Conservation (phyloP, 345 rosid species). For the Sonneratia caseolaris region DNA sequence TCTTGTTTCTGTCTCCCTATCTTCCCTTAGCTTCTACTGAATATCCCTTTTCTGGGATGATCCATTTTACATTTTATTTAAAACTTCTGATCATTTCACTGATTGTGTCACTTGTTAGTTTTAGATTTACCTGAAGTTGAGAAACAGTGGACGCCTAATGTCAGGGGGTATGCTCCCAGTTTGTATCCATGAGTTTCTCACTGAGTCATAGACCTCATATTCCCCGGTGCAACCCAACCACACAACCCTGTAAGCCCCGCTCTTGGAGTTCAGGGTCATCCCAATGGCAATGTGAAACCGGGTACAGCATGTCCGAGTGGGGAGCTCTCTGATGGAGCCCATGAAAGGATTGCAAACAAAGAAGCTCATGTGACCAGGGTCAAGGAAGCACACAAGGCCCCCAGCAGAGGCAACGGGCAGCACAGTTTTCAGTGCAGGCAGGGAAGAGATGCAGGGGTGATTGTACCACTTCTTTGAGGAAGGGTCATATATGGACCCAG, state of each 20-base stretch:
- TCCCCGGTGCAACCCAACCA: constrained; percentile 94
- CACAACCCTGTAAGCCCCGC: constrained; percentile 61
- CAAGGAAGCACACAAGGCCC: constrained; percentile 91
- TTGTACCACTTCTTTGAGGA: constrained; percentile 79
- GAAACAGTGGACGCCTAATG: constrained; percentile 65
- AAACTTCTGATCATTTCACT: no score
- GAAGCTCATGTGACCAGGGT: constrained; percentile 78
- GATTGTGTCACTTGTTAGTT: not conserved
- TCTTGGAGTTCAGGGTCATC: constrained; percentile 62
- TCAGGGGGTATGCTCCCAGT: constrained; percentile 63
- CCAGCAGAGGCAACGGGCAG: constrained; percentile 96
- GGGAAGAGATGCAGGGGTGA: constrained; percentile 54
- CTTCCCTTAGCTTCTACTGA: no score
- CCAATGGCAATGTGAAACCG: constrained; percentile 92
- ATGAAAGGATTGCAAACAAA: constrained; percentile 86
- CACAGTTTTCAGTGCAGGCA: constrained; percentile 58
- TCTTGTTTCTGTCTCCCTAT: no score
- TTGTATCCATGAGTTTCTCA: constrained; percentile 57
- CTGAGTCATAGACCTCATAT: constrained; percentile 80
- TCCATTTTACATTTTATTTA: no score
- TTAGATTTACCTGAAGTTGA: constrained; percentile 41
- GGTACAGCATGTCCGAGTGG: constrained; percentile 74
- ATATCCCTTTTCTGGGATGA: no score
- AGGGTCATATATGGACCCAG: constrained; percentile 89
- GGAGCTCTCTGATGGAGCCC: constrained; percentile 67